Percentiles rank a stretch among this genome's conserved stretches.
Evolutionary conservation across 2,329 filamentous ascomycete genomes (phyloP).

Genomic region (Esteya vermicola): DNA sequence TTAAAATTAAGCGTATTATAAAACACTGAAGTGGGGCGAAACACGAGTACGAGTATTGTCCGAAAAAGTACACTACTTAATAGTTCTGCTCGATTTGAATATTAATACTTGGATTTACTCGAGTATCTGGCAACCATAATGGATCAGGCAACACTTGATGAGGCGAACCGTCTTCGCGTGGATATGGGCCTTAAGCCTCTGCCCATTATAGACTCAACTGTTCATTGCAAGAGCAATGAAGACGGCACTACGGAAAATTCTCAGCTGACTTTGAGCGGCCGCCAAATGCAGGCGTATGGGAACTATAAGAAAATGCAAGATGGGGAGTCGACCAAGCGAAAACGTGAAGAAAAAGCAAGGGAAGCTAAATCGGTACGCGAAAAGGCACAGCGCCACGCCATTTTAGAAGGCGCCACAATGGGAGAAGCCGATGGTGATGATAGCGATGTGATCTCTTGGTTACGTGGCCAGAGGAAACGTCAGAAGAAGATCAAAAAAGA

Average conservation of each 20-base stretch:
- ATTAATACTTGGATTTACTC: no score
- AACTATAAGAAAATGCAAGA: constrained; percentile 55
- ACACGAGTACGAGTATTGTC: no score
- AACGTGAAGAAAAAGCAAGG: constrained; percentile 66
- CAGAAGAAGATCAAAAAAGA: constrained; percentile 84
- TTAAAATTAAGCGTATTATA: no score
- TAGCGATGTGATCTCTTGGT: constrained; percentile 71
- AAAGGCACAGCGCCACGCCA: constrained; percentile 57
- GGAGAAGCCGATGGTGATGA: constrained; percentile 60
- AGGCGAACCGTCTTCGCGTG: constrained; percentile 82
- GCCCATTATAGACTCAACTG: constrained; percentile 48
- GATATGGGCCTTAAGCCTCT: constrained; percentile 84
- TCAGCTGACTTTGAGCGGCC: constrained; percentile 71
- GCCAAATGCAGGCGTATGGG: constrained; percentile 56
- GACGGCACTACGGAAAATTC: constrained; percentile 50
- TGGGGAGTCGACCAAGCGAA: constrained; percentile 62
- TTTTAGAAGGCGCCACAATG: constrained; percentile 70
- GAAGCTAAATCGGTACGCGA: constrained; percentile 82
- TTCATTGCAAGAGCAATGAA: constrained; percentile 19
- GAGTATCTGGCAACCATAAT: constrained; percentile 21
- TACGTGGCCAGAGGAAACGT: constrained; percentile 80
- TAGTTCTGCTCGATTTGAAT: no score
- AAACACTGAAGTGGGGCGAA: no score
- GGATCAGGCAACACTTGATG: constrained; percentile 68
- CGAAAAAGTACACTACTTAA: no score